phyloP scores from a whole-genome alignment of 1,284 basidiomycete genomes.

The Porphyrellus sp. region DNA sequence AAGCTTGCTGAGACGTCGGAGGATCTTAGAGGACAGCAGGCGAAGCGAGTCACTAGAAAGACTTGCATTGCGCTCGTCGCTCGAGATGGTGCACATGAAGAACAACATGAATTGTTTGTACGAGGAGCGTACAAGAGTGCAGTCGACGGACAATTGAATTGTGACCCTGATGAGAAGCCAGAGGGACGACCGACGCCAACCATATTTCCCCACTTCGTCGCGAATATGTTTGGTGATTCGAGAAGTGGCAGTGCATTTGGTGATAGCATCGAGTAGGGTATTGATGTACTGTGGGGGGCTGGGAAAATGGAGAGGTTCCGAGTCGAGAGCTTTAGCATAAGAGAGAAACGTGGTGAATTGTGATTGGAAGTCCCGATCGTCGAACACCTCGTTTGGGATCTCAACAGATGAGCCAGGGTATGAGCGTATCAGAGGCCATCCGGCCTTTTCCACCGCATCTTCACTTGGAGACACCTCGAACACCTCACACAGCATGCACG shows the following conservation, averaged over 20 bases:
- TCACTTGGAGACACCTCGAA: not conserved
- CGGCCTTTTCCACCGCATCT: not conserved
- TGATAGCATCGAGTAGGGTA: not conserved
- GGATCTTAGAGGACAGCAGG: not conserved
- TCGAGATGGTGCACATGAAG: not conserved
- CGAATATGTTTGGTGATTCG: not conserved
- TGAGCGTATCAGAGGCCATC: not conserved
- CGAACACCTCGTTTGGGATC: not conserved
- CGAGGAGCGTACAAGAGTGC: not conserved
- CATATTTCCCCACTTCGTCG: not conserved
- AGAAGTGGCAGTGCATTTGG: not conserved
- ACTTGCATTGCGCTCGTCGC: not conserved
- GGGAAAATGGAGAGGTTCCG: not conserved
- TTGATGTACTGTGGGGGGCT: not conserved
- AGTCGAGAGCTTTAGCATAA: not conserved
- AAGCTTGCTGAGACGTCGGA: not conserved
- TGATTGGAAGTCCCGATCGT: not conserved
- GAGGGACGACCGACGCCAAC: not conserved
- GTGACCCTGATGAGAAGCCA: not conserved
- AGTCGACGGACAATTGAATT: not conserved
- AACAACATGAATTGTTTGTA: not conserved
- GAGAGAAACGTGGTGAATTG: not conserved
- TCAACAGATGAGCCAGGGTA: not conserved
- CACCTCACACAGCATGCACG: not conserved
- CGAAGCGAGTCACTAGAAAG: not conserved